These are phyloP conservation scores for Ophiobolus disseminans DNA, from an alignment of 2,329 filamentous ascomycete species.

Conservation along the genomic window DNA sequence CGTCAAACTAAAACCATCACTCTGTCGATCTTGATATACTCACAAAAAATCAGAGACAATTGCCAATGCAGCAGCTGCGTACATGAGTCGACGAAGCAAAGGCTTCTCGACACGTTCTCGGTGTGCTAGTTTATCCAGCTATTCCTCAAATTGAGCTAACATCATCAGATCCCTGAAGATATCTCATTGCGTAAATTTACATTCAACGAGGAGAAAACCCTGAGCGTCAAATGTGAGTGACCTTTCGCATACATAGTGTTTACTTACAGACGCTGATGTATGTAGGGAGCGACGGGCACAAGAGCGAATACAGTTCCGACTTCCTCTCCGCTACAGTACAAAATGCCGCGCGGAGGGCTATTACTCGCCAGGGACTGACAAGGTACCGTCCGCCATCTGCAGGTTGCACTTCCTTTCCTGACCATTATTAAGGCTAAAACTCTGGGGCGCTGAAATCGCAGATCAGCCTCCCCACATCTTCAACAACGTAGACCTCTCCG, in stretches of 20 bases:
- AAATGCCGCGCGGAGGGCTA: conserved; percentile 50
- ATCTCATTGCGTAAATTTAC: conserved; percentile 29
- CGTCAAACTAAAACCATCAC: not conserved
- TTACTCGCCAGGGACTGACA: conserved; percentile 34
- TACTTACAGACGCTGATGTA: too few relatives aligned
- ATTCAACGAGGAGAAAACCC: conserved; percentile 8
- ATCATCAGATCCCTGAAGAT: conserved; percentile 35
- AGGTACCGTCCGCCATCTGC: conserved; percentile 25
- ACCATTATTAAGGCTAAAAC: conserved; percentile 39
- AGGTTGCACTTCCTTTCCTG: conserved; percentile 11
- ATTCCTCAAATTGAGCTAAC: not conserved
- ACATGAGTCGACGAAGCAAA: conserved; percentile 73
- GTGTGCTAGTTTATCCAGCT: conserved; percentile 48
- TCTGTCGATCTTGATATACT: not conserved
- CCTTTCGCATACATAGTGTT: conserved; percentile 7
- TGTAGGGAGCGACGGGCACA: conserved; percentile 66
- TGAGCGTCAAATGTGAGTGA: conserved; percentile 37
- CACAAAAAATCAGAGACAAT: conserved; percentile 63
- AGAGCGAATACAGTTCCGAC: conserved; percentile 69
- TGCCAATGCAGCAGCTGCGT: conserved; percentile 73
- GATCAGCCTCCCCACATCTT: conserved; percentile 57
- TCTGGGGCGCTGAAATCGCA: conserved; percentile 46
- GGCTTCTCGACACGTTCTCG: conserved; percentile 71
- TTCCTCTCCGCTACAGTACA: conserved; percentile 59
- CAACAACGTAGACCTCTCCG: conserved; percentile 40